Evolutionary conservation across 1,284 basidiomycete genomes (phyloP), one percentile per base, ranked within the genome.

Genomic region (Singerocomus inundabilis): DNA sequence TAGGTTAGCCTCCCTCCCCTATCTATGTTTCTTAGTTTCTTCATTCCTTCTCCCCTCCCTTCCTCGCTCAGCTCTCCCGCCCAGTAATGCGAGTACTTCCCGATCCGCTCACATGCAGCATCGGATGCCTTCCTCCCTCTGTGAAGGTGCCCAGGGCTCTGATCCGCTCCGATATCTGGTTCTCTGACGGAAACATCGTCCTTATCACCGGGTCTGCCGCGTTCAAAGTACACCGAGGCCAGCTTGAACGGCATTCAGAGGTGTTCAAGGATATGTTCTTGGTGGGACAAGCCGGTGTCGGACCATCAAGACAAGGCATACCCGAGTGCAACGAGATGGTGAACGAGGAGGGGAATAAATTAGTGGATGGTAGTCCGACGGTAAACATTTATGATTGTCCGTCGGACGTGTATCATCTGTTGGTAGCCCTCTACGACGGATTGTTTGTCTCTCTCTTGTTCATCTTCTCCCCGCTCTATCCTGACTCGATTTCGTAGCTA

Each of bases 211-310:
- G 74, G 0, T 65, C 68, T 15, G 74, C 76, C 16, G 79, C 76
- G 0, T 88, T 88, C 74, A 87, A 84, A 55, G 81, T 88, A 3
- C 86, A 88, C 58, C 77, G 78, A 4, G 84, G 86, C 1, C 82
- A 85, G 57, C 75, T 88, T 25, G 76, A 77, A 50, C 77, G 86
- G 7, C 86, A 87, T 53, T 88, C 86, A 0, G 85, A 87, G 35
- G 73, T 88, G 18, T 88, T 88, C 62, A 72, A 73, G 47, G 81
- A 78, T 51, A 68, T 87, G 51, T 80, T 88, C 58, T 72, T 77
- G 0, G 67, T 88, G 11, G 85, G 83, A 4, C 81, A 44, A 6
- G 55, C 49, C 0, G 35, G 45, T 26, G 13, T 48, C 29, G 32
- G 37, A 46, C 34, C 26, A 8, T 47, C 52, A 4, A 41, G 29